A percentile compares a stretch with the other conserved stretches of the same genome.
phyloP scores from a whole-genome alignment of 345 rosid species.

The Cochlearia excelsa region DNA sequence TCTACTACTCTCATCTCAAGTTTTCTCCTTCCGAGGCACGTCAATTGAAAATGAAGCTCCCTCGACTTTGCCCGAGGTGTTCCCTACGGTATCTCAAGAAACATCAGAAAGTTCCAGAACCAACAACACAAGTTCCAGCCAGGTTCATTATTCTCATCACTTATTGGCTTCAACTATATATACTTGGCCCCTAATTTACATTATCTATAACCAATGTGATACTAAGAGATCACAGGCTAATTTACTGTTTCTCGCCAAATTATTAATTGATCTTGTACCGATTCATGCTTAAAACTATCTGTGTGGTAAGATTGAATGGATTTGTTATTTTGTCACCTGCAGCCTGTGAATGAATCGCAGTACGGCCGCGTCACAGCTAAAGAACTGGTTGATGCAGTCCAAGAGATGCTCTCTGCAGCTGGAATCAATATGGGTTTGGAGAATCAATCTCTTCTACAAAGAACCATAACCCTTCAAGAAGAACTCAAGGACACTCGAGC shows the following conservation, averaged over 20 bases:
- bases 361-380: constrained; percentile 77
- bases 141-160: constrained; percentile 47
- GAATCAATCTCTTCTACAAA: constrained; percentile 72
- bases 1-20: constrained; percentile 80
- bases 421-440: constrained; percentile 78
- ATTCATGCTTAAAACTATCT: neutral
- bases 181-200: neutral
- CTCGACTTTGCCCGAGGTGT: constrained; percentile 36
- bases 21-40: constrained; percentile 81
- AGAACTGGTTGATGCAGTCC: constrained; percentile 84
- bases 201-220: constrained; percentile 4
- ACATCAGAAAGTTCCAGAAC: constrained; percentile 53
- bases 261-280: constrained; percentile 2
- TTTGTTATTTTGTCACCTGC: constrained; percentile 32
- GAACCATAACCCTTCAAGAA: constrained; percentile 70
- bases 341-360: constrained; percentile 54
- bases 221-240: constrained; percentile 3
- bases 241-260: neutral
- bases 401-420: constrained; percentile 93
- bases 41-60: constrained; percentile 50
- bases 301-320: constrained; percentile 7
- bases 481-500: constrained; percentile 74
- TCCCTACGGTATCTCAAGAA: constrained; percentile 27
- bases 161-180: neutral
- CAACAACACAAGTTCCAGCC: constrained; percentile 45